Evolutionary conservation across 495 filamentous ascomycete genomes (phyloP), one percentile per base, ranked within the genome.

Genomic region (Hamigera avellanea): DNA sequence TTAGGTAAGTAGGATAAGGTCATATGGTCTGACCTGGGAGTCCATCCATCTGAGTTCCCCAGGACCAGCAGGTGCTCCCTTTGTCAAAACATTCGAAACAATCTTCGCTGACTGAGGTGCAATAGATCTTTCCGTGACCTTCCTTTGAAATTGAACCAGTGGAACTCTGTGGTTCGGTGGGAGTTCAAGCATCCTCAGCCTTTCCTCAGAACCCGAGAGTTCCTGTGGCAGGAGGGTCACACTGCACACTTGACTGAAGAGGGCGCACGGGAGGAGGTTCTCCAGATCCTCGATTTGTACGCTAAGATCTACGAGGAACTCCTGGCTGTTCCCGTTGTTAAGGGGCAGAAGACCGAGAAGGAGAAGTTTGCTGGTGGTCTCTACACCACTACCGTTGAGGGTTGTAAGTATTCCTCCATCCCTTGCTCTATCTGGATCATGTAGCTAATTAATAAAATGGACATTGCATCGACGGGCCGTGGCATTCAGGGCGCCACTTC

Each of bases 211-310:
- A 86, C 88, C 33, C 66, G 91, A 48, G 91, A 98, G 56, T 98
- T 98, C 61, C 64, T 95, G 31, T 98, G 91, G 91, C 93, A 98
- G 54, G 91, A 98, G 61, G 93, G 91, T 19, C 91, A 98, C 65
- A 98, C 91, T 6, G 91, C 91, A 8, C 88, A 95, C 60, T 56
- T 95, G 40, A 89, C 79, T 6, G 70, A 87, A 49, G 65, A 79
- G 36, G 69, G 68, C 32, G 88, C 91, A 23, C 77, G 70, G 13
- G 69, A 82, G 50, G 91, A 98, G 56, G 91, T 98, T 8, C 52
- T 84, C 37, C 70, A 93, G 55, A 96, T 98, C 37, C 74, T 98
- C n/a, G 88, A 96, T 54, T 75, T 78, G 37, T 98, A 98, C 50
- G 78, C 85, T 17, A 76, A 75, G 36, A 74, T 96, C 37, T 98